Base-by-base conservation (phyloP, 257 asterid genomes). In the Solanum sitiens region DNA sequence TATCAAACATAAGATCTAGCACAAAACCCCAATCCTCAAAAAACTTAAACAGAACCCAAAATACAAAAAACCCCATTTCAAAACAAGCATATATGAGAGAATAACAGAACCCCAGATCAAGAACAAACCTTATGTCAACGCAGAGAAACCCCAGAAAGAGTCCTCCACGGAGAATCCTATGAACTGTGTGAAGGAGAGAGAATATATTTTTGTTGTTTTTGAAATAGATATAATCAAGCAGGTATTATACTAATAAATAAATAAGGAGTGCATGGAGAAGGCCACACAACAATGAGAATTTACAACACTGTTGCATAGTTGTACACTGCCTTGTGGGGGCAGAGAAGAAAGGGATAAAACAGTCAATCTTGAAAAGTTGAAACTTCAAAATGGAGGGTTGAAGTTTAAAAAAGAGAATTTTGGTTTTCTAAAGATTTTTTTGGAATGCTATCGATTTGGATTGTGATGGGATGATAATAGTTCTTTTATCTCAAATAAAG, bases 111-210 rank as follows among this genome's bases (percentile, higher is more conserved):
- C 84, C 39, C 40, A 79, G 85, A 79, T 80, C 45, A 82, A 50
- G 85, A 82, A 82, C 85, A 82, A 82, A 82, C 85, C 85, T 82
- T 82, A 50, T 79, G 85, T 79, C 85, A 45, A 79, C 84, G 39
- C 84, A 44, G 84, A 77, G 7, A 6, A 40, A 45, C 56, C 56
- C 83, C 50, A 75, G 59, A 44, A 44, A 45, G 9, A 74, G 56
- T 7, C 83, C 83, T 40, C 13, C 59, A 40, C 85, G 85, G 85
- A 82, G 85, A 82, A 30, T 27, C 85, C 32, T 82, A 50, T 82
- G 85, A 9, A 30, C 70, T 82, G 40, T 44, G 30, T 8, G 44
- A 30, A 20, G 20, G 68, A 80, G 67, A 80, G 85, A 80, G 20
- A 47, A 50, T 82, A 39, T 11, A 10, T 32, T n/a, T 63, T 61